phyloP scores from a whole-genome alignment of 257 asterid species.

The Cinchona pubescens region DNA sequence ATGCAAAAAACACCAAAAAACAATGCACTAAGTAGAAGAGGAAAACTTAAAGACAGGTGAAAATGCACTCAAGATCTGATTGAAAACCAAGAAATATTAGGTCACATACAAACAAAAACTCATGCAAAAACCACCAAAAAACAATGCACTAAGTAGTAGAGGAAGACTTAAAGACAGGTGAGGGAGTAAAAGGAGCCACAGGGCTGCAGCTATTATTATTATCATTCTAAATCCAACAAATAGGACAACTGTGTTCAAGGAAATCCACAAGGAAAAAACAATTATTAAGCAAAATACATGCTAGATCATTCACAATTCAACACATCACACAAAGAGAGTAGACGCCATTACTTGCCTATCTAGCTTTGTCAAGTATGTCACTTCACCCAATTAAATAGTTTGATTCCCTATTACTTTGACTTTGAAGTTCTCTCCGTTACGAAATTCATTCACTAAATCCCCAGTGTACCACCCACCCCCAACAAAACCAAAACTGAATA shows the following conservation, averaged over 20 bases:
- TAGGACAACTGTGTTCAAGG: too few relatives aligned
- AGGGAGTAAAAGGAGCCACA: neutral
- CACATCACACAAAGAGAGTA: neutral
- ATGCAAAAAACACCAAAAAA: neutral
- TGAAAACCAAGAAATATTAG: conserved; percentile 11
- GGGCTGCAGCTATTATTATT: neutral
- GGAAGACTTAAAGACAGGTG: neutral
- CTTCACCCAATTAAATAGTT: neutral
- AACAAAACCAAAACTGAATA: too few relatives aligned
- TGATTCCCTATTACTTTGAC: too few relatives aligned
- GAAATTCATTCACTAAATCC: neutral
- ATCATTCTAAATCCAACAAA: too few relatives aligned
- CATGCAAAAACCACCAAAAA: neutral
- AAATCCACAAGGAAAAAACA: neutral
- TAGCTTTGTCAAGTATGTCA: neutral
- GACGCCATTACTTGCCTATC: neutral
- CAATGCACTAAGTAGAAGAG: too few relatives aligned
- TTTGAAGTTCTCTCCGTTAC: too few relatives aligned
- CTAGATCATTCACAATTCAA: neutral
- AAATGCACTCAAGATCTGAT: conserved; percentile 78
- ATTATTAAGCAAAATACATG: neutral
- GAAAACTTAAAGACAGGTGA: too few relatives aligned
- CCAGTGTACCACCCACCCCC: neutral
- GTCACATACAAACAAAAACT: neutral
- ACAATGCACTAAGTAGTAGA: too few relatives aligned